A percentile compares a stretch with the other conserved stretches of the same genome.
phyloP scores from a whole-genome alignment of 2,329 filamentous ascomycete genomes.

The Taxawa tesnikishii region DNA sequence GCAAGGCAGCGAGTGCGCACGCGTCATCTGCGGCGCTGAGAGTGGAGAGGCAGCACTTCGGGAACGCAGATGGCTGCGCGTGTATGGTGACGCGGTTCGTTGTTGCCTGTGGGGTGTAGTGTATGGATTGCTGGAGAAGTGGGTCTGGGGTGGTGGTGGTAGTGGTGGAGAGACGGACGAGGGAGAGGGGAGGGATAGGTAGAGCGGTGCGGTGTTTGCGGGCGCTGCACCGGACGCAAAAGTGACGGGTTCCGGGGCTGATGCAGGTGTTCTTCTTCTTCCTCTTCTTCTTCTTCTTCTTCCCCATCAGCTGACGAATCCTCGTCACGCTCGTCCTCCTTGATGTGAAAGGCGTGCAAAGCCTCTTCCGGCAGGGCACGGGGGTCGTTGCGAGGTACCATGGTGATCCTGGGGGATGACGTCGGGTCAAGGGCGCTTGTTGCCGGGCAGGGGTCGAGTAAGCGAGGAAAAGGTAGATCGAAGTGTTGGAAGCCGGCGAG shows the following conservation, averaged over 20 bases:
- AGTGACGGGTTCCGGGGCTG: not conserved
- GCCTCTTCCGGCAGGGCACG: not conserved
- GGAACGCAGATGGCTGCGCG: constrained; percentile 32
- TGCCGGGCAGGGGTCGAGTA: too few relatives aligned
- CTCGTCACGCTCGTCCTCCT: not conserved
- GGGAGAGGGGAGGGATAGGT: constrained; percentile 29
- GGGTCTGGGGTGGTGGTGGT: constrained; percentile 11
- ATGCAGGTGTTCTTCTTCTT: not conserved
- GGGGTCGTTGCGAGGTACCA: not conserved
- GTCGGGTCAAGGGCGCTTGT: too few relatives aligned
- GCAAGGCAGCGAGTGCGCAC: constrained; percentile 34
- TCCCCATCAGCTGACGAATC: too few relatives aligned
- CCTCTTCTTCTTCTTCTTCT: too few relatives aligned
- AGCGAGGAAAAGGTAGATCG: too few relatives aligned
- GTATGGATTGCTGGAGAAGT: constrained; percentile 14
- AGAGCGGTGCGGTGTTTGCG: constrained; percentile 15
- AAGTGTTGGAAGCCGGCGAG: too few relatives aligned
- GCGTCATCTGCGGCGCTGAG: constrained; percentile 32
- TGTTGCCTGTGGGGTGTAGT: constrained; percentile 25
- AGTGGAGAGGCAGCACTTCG: constrained; percentile 27
- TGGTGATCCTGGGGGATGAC: not conserved
- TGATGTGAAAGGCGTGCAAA: not conserved
- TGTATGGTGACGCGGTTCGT: constrained; percentile 37
- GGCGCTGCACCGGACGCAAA: constrained; percentile 8
- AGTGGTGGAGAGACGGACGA: constrained; percentile 16